Evolutionary conservation across 2,329 filamentous ascomycete genomes (phyloP), one percentile per base, ranked within the genome.

Genomic region (Pyricularia grisea): DNA sequence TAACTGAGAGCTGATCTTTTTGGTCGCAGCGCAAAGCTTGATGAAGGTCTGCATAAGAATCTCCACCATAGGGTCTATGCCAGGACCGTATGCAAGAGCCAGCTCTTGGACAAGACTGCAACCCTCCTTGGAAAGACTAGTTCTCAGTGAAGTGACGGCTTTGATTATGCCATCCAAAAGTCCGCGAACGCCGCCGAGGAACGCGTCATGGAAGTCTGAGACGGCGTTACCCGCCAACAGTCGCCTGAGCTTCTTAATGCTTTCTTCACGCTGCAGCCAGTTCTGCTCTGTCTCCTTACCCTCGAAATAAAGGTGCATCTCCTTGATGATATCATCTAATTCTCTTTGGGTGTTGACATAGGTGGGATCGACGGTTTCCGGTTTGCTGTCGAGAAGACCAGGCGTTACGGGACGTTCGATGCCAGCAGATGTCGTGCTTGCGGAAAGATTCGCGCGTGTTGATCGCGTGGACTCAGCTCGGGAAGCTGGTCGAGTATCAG

Each of bases 101-200:
- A 97, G 82, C 72, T 98, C 94, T 76, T 97, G 94, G 33, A 97
- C 84, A 66, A 97, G 81, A 72, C 87, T 87, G 76, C 93, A 97
- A 11, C 90, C 93, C 74, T 95, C 93, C 71, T 93, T 94, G 11
- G 92, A 94, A 73, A 97, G 83, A 74, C 94, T 98, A 2, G 94
- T 98, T 74, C 94, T 87, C 60, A 98, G 82, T 0, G 94, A 97
- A 74, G 85, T 92, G 58, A 92, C 83, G 2, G 91, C 89, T 77
- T 97, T 97, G 76, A 97, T 85, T 68, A 97, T 94, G 68, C 94
- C 93, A 75, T 97, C 94, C 36, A 97, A 81, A 67, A 97, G 80
- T 58, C 82, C 83, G 73, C 93, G 93, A 70, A 97, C 85, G 25
- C 88, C 88, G 3, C 82, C 79, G 60, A 96, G 76, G 74, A 93